Base-by-base conservation (phyloP, 306 rosid genomes). In the Urtica urens region DNA sequence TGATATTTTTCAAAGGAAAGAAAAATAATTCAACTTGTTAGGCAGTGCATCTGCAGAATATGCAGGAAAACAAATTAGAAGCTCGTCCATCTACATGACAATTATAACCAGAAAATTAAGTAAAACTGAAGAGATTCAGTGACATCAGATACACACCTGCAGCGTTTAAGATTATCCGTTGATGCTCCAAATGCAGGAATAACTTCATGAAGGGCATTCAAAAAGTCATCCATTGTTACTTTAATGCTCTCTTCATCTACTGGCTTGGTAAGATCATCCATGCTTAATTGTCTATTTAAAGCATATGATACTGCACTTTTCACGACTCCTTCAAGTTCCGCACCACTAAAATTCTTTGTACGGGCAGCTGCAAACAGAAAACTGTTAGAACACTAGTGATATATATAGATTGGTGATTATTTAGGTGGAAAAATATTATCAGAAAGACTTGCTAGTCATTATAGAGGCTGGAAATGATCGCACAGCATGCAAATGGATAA, bases 321-420 rank as follows among this genome's bases (percentile, higher is more conserved):
- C 27, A 92, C 99, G 67, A 92, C 99, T 67, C 99, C 99, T 79
- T 92, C 96, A 61, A 92, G 93, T 79, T 92, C 99, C 14, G 99
- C 99, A 82, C 99, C 99, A 60, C 99, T 92, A 44, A 64, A 92
- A 64, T 92, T 92, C 70, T 92, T 92, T 5, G 96, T 85, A 53
- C 96, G 85, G 55, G 99, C 96, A 70, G 99, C 99, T 85, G 79
- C 72, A 35, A 9, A 35, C 11, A 35, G 11, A 3, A 13, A 16
- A n/a, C n/a, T n/a, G n/a, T n/a, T n/a, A n/a, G n/a, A n/a, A n/a
- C n/a, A n/a, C n/a, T n/a, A n/a, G n/a, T n/a, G n/a, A n/a, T n/a
- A n/a, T n/a, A n/a, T n/a, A n/a, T n/a, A n/a, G n/a, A n/a, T n/a
- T n/a, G n/a, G n/a, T n/a, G n/a, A n/a, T n/a, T n/a, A n/a, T n/a